Conservation (phyloP, 805 yeast genomes). For the Danielia reshetovae region DNA sequence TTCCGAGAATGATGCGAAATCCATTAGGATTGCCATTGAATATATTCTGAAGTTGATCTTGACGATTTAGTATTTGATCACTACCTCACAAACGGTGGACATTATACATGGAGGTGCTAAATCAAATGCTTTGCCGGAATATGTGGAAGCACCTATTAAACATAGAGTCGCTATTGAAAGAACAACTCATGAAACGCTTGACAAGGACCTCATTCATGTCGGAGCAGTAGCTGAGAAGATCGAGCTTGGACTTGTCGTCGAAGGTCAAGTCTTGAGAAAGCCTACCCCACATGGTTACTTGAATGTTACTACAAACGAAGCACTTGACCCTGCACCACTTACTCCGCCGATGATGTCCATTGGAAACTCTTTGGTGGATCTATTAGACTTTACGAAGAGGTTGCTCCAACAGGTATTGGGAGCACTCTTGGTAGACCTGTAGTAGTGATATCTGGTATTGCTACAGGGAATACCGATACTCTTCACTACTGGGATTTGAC, state of each 20-base stretch:
- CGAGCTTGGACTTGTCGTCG: slow-evolving; percentile 42
- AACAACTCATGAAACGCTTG: slow-evolving; percentile 37
- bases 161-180: slow-evolving; percentile 60
- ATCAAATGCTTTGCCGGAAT: slow-evolving; percentile 73
- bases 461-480: slow-evolving; percentile 59
- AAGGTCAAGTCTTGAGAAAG: slow-evolving; percentile 18
- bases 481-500: slow-evolving; percentile 51
- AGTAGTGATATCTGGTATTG: slow-evolving; percentile 40
- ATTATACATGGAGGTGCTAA: slow-evolving; percentile 66
- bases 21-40: slow-evolving; percentile 29
- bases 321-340: slow-evolving; percentile 48
- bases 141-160: slow-evolving; percentile 48
- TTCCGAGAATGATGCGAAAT: slow-evolving; percentile 25
- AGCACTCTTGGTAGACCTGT: slow-evolving; percentile 22
- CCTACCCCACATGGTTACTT: slow-evolving; percentile 38
- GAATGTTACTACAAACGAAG: slow-evolving; percentile 20
- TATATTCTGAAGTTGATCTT: slow-evolving; percentile 18
- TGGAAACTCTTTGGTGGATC: slow-evolving; percentile 41
- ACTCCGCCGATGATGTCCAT: slow-evolving; percentile 19
- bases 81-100: slow-evolving; percentile 64
- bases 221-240: slow-evolving; percentile 39
- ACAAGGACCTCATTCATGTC: slow-evolving; percentile 32
- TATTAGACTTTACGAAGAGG: slow-evolving; percentile 41
- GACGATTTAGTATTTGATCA: slow-evolving; percentile 34
- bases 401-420: slow-evolving; percentile 38